Evolutionary conservation across 2,329 filamentous ascomycete species (phyloP), one percentile per base, ranked within the genome.

Genomic region (Colletotrichum navitas): DNA sequence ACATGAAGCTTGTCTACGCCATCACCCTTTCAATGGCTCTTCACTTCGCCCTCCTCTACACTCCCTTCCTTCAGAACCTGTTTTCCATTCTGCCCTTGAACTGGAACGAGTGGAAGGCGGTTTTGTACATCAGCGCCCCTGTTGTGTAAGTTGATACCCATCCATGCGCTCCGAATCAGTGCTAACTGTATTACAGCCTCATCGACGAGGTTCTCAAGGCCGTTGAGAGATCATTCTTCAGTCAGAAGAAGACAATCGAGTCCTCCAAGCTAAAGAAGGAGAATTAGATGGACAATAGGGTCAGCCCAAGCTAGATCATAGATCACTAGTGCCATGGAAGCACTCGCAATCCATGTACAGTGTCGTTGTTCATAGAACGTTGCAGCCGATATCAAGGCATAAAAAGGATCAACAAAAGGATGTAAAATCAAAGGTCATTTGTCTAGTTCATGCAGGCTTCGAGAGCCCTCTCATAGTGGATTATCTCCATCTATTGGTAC

Each of bases 1-100:
- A 99, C 85, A 96, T 97, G 92, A 96, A 97, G 88, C 91, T 99
- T 24, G 94, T 99, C 66, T 97, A 97, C 78, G 97, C 96, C 74
- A 97, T 99, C 79, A 87, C 89, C 14, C 85, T 99, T 74, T 97
- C 94, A 49, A 99, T 99, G 96, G 90, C 90, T 1, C 88, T 99
- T 68, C 96, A 99, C 86, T 98, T 98, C 81, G 93, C 91, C 32
- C 91, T 99, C 61, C 88, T 99, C 47, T 99, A 99, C 83, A 92
- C 92, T 2, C 96, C 97, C 0, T 90, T 97, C 83, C 84, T 99
- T 71, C 95, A 98, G 83, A 86, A 85, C 10, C 84, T 99, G 71
- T 99, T 99, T 85, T 93, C 93, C 47, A 98, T 99, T 75, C 83
- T 97, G 74, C 95, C 96, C 12, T 83, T 99, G 75, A 92, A 95